A percentile compares a stretch with the other conserved stretches of the same genome.
Conservation (phyloP, 2,329 filamentous ascomycete genomes). For the Zopfia rhizophila region DNA sequence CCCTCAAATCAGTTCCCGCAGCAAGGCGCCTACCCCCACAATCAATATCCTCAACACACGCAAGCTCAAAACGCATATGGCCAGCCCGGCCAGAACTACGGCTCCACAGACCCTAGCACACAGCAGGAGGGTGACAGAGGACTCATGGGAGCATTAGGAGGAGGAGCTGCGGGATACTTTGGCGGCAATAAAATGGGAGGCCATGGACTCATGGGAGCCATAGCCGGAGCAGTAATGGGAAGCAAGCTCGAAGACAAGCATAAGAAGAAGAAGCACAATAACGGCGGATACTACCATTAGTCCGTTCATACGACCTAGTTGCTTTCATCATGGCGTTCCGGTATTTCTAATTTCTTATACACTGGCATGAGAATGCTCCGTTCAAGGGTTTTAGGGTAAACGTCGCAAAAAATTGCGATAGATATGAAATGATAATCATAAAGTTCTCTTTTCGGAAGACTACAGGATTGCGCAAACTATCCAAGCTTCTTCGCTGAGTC, state of each 20-base stretch:
- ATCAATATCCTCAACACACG: conserved; percentile 49
- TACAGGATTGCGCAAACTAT: too few species aligned
- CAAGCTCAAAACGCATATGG: conserved; percentile 41
- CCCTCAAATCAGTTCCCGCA: conserved; percentile 53
- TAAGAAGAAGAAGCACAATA: conserved; percentile 58
- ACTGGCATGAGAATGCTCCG: too few species aligned
- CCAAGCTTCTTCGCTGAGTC: too few species aligned
- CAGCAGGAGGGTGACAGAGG: conserved; percentile 67
- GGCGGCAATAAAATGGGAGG: conserved; percentile 65
- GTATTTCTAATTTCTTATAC: too few species aligned
- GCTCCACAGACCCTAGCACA: conserved; percentile 56
- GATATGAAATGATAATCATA: too few species aligned
- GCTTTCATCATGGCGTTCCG: background rate
- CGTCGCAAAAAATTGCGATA: too few species aligned
- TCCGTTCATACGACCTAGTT: background rate
- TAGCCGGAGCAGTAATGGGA: conserved; percentile 67
- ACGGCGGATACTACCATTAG: conserved; percentile 31
- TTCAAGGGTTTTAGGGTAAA: too few species aligned
- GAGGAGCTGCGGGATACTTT: conserved; percentile 66
- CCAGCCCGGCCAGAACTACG: conserved; percentile 51
- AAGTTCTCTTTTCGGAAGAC: too few species aligned
- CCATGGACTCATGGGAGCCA: conserved; percentile 66
- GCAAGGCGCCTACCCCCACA: conserved; percentile 52
- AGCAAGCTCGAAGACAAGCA: conserved; percentile 65
- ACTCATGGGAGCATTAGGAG: conserved; percentile 66